A percentile compares a stretch with the other conserved stretches of the same genome.
Conservation (phyloP, 345 rosid species). For the Moricandia arvensis region DNA sequence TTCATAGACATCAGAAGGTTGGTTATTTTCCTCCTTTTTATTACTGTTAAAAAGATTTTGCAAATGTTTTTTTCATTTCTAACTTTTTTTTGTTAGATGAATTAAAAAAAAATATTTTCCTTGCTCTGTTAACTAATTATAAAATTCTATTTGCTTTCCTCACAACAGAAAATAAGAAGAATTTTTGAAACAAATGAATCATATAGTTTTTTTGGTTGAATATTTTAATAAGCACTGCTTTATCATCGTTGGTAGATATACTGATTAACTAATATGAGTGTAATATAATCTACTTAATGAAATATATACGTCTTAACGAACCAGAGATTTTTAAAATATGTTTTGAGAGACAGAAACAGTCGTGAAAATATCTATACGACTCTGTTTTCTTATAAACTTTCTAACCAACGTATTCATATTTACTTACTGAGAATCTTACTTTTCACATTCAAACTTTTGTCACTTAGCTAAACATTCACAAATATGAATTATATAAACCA, state of each 20-base stretch:
- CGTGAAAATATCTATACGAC: not conserved
- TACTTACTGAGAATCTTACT: not conserved
- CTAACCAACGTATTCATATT: not conserved
- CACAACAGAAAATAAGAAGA: too few relatives aligned
- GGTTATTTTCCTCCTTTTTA: too few relatives aligned
- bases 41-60: too few relatives aligned
- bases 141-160: too few relatives aligned
- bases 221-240: not conserved
- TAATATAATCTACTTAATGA: not conserved
- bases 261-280: not conserved
- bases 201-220: not conserved
- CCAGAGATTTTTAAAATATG: not conserved
- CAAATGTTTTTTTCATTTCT: too few relatives aligned
- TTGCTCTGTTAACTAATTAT: too few relatives aligned
- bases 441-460: not conserved
- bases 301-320: not conserved
- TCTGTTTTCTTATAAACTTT: too few relatives aligned
- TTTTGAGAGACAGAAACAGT: not conserved
- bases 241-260: not conserved
- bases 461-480: not conserved
- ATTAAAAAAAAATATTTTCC: too few relatives aligned
- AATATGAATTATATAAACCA: not conserved
- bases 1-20: too few relatives aligned
- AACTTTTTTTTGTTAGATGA: too few relatives aligned
- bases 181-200: too few relatives aligned